phyloP scores from a whole-genome alignment of 2,329 filamentous ascomycete genomes.

The Zymoseptoria tritici region DNA sequence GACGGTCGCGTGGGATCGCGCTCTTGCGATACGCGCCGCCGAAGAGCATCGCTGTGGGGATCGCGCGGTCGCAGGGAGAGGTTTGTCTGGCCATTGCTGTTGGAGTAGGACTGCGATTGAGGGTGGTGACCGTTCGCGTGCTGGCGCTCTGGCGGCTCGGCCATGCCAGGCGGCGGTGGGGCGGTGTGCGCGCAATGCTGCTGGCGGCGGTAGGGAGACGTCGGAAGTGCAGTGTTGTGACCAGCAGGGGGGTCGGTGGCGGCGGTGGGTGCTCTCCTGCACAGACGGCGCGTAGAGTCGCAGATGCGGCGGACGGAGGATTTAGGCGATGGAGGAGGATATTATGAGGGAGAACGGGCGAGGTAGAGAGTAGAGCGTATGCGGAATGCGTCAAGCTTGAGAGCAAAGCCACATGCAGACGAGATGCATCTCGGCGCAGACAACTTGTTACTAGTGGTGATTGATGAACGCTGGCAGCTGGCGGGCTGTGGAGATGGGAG shows the following conservation, averaged over 20 bases:
- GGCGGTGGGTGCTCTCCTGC: neutral
- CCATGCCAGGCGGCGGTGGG: slow-evolving; percentile 21
- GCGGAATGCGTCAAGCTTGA: neutral
- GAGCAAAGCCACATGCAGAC: neutral
- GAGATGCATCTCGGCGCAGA: neutral
- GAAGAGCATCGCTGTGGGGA: neutral
- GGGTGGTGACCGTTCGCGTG: slow-evolving; percentile 17
- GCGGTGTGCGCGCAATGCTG: slow-evolving; percentile 11
- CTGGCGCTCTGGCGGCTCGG: slow-evolving; percentile 23
- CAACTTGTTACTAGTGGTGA: neutral
- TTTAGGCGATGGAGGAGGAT: neutral
- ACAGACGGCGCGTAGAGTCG: neutral
- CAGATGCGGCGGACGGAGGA: neutral
- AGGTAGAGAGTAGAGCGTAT: neutral
- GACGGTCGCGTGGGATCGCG: slow-evolving; percentile 8
- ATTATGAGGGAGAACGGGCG: neutral
- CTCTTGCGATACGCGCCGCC: slow-evolving; percentile 9
- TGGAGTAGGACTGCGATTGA: slow-evolving; percentile 2
- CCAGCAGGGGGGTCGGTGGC: neutral
- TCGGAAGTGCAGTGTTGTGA: neutral
- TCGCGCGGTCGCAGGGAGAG: slow-evolving; percentile 13
- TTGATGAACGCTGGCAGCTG: neutral
- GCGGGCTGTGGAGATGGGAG: neutral
- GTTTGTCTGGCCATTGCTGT: slow-evolving; percentile 13
- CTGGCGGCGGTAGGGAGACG: neutral